These are phyloP conservation scores for Medicago truncatula DNA, from an alignment of 306 rosid species.

Conservation along the genomic window DNA sequence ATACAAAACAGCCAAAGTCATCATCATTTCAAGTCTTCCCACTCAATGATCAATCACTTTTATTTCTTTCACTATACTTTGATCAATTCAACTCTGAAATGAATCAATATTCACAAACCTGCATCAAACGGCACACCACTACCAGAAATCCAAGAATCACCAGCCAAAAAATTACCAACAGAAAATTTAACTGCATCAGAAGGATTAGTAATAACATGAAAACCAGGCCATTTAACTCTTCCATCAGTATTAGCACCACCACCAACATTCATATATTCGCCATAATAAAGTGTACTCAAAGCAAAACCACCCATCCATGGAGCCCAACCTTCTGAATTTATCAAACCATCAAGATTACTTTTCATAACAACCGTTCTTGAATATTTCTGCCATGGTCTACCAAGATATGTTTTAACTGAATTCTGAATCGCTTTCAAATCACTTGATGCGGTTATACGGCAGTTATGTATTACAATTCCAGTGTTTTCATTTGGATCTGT, in stretches of 20 bases:
- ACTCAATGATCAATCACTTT: too few species aligned
- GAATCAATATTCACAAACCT: conserved; percentile 47
- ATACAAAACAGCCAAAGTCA: conserved; percentile 45
- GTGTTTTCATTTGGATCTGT: conserved; percentile 79
- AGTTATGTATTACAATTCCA: conserved; percentile 65
- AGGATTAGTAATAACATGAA: conserved; percentile 52
- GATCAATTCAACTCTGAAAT: too few species aligned
- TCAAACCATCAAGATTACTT: conserved; percentile 48
- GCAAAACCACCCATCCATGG: conserved; percentile 76
- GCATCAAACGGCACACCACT: conserved; percentile 68
- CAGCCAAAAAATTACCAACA: conserved; percentile 61
- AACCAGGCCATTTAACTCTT: conserved; percentile 77
- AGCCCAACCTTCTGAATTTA: conserved; percentile 67
- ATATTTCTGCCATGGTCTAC: conserved; percentile 79
- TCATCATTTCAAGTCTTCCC: neutral
- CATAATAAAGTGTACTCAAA: conserved; percentile 65
- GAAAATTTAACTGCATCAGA: conserved; percentile 63
- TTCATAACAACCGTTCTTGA: conserved; percentile 80
- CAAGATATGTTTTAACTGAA: conserved; percentile 56
- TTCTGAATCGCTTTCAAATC: conserved; percentile 52
- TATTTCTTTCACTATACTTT: neutral
- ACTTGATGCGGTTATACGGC: conserved; percentile 44
- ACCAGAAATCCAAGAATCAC: conserved; percentile 64
- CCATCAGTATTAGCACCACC: conserved; percentile 61
- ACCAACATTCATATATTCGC: conserved; percentile 69